phyloP scores from a whole-genome alignment of 1,284 basidiomycete species.

The Spongiforma sp. region DNA sequence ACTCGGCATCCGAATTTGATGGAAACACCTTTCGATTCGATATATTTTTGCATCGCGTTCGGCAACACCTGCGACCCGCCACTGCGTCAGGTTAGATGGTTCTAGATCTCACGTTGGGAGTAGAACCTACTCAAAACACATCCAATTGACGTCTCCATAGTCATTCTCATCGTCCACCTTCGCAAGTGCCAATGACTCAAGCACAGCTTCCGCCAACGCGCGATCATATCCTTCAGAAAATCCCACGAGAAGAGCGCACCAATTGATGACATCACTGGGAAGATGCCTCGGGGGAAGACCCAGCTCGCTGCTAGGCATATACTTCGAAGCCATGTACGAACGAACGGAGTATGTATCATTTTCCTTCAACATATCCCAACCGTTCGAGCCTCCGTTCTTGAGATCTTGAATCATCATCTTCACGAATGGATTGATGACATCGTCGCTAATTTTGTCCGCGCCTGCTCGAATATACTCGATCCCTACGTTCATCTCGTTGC shows the following conservation, averaged over 20 bases:
- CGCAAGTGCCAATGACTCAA: constrained; percentile 20
- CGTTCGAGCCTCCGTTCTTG: too few relatives aligned
- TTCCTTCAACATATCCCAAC: constrained; percentile 7
- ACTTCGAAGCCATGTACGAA: constrained; percentile 25
- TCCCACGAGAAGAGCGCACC: constrained; percentile 24
- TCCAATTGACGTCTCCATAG: constrained; percentile 25
- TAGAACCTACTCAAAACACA: constrained; percentile 24
- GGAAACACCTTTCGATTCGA: neutral
- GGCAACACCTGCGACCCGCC: constrained; percentile 26
- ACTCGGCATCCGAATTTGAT: constrained; percentile 12
- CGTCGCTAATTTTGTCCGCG: too few relatives aligned
- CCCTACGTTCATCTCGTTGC: too few relatives aligned
- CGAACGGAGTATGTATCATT: constrained; percentile 23
- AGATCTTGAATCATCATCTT: too few relatives aligned
- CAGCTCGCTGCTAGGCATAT: constrained; percentile 21
- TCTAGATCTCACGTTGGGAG: neutral
- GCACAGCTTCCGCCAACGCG: constrained; percentile 23
- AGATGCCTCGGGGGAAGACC: constrained; percentile 18
- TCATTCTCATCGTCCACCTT: neutral
- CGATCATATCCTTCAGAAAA: constrained; percentile 20
- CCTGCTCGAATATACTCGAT: too few relatives aligned
- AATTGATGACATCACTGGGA: constrained; percentile 23
- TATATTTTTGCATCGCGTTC: constrained; percentile 21
- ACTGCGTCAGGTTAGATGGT: constrained; percentile 6
- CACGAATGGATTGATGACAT: too few relatives aligned